Evolutionary conservation across 2,329 filamentous ascomycete genomes (phyloP).

Genomic region (Dactylellina cionopaga): DNA sequence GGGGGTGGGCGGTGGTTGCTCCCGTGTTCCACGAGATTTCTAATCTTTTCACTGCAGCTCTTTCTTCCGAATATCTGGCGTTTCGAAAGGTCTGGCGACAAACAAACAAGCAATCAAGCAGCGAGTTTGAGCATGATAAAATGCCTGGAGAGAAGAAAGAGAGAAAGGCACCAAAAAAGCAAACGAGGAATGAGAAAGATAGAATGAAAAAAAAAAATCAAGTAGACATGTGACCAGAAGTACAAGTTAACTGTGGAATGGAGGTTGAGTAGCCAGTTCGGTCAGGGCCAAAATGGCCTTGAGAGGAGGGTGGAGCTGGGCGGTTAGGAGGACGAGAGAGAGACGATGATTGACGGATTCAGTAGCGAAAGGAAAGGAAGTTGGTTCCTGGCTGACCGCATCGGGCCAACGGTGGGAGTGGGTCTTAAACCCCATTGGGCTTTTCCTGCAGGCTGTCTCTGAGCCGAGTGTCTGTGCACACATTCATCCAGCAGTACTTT

Average conservation of each 20-base stretch:
- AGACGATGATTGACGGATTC: no score
- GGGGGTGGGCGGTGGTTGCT: background rate
- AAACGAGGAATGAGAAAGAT: slow-evolving; percentile 2
- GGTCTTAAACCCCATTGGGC: no score
- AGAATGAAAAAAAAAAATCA: slow-evolving; percentile 3
- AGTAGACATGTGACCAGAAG: background rate
- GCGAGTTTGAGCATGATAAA: slow-evolving; percentile 48
- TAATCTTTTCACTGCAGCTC: background rate
- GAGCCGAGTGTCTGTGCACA: no score
- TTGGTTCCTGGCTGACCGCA: background rate
- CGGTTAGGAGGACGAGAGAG: slow-evolving; percentile 4
- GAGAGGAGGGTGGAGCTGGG: background rate
- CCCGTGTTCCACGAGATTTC: background rate
- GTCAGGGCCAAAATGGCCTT: background rate
- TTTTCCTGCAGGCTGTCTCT: no score
- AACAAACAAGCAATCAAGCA: slow-evolving; percentile 5
- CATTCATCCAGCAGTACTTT: no score
- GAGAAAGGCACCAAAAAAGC: background rate
- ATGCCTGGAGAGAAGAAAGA: slow-evolving; percentile 2
- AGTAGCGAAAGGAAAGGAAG: no score
- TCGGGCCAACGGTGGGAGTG: background rate
- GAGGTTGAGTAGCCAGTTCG: background rate
- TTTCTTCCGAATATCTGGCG: background rate
- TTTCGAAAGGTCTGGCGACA: slow-evolving; percentile 2
- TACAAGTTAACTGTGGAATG: background rate